phyloP scores from a whole-genome alignment of 176 grass and related monocot genomes.

The Ampelocalamus luodianensis region DNA sequence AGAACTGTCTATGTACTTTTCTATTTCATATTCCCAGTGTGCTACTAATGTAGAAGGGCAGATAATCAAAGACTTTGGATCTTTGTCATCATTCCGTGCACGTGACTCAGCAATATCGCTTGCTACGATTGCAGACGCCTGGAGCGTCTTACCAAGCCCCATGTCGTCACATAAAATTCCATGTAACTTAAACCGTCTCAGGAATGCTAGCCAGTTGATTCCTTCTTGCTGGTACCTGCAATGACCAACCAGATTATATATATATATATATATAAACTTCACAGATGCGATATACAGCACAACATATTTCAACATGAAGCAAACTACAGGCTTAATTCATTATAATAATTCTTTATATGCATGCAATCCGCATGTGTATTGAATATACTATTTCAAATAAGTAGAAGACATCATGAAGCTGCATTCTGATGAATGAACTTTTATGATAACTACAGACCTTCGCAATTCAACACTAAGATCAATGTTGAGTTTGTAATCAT shows the following conservation, averaged over 20 bases:
- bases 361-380: neutral
- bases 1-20: slow-evolving; percentile 91
- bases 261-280: neutral
- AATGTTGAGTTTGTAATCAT: slow-evolving; percentile 91
- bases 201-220: slow-evolving; percentile 96
- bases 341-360: slow-evolving; percentile 2
- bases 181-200: slow-evolving; percentile 92
- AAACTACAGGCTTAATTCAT: slow-evolving; percentile 1
- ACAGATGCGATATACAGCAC: slow-evolving; percentile 24
- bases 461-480: slow-evolving; percentile 86
- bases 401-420: slow-evolving; percentile 5
- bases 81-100: slow-evolving; percentile 51
- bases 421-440: slow-evolving; percentile 3
- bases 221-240: slow-evolving; percentile 99
- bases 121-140: slow-evolving; percentile 92
- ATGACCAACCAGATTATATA: slow-evolving; percentile 26
- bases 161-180: slow-evolving; percentile 99
- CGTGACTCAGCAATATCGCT: slow-evolving; percentile 88
- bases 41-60: slow-evolving; percentile 97
- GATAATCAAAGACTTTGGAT: slow-evolving; percentile 91
- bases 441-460: slow-evolving; percentile 59
- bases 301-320: slow-evolving; percentile 12
- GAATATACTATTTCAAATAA: neutral
- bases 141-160: slow-evolving; percentile 98
- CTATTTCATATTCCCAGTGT: slow-evolving; percentile 98